Percentiles rank a stretch among this genome's conserved stretches.
Evolutionary conservation across 2,329 filamentous ascomycete genomes (phyloP).

Genomic region (Cadophora malorum): DNA sequence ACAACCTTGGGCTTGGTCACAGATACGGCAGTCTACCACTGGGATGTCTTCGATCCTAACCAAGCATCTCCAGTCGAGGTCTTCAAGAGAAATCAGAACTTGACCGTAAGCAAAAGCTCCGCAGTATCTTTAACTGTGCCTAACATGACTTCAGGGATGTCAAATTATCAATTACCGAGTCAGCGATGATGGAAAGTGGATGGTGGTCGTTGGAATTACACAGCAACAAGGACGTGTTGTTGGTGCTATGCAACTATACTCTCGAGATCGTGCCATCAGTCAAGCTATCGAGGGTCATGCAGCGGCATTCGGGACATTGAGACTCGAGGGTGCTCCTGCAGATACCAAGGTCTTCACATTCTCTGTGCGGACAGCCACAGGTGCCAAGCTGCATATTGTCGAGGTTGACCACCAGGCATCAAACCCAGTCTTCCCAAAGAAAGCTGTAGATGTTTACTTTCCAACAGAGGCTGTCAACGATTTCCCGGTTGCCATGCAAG

Average conservation of each 20-base stretch:
- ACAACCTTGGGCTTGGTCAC: constrained; percentile 88
- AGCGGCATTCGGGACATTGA: constrained; percentile 88
- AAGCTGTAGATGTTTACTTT: constrained; percentile 97
- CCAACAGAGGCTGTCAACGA: constrained; percentile 94
- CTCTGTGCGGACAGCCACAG: constrained; percentile 85
- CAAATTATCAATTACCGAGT: constrained; percentile 99
- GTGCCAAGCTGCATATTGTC: constrained; percentile 95
- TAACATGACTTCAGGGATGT: constrained; percentile 68
- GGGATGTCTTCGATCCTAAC: constrained; percentile 90
- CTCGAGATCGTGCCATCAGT: constrained; percentile 93
- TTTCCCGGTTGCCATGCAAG: constrained; percentile 97
- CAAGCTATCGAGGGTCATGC: constrained; percentile 98
- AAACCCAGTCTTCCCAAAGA: constrained; percentile 92
- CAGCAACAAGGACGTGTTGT: constrained; percentile 92
- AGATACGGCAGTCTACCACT: constrained; percentile 91
- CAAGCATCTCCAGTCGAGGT: constrained; percentile 85
- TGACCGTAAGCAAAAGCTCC: constrained; percentile 67
- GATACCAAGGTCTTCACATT: constrained; percentile 98
- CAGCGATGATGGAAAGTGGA: constrained; percentile 96
- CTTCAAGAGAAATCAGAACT: constrained; percentile 92
- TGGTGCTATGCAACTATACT: constrained; percentile 96
- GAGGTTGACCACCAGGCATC: constrained; percentile 93
- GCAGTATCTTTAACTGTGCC: neutral
- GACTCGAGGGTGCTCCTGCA: constrained; percentile 85
- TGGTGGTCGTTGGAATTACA: constrained; percentile 95